Evolutionary conservation across 441 rosid species (phyloP), one percentile per base, ranked within the genome.

Genomic region (Gossypium armourianum): DNA sequence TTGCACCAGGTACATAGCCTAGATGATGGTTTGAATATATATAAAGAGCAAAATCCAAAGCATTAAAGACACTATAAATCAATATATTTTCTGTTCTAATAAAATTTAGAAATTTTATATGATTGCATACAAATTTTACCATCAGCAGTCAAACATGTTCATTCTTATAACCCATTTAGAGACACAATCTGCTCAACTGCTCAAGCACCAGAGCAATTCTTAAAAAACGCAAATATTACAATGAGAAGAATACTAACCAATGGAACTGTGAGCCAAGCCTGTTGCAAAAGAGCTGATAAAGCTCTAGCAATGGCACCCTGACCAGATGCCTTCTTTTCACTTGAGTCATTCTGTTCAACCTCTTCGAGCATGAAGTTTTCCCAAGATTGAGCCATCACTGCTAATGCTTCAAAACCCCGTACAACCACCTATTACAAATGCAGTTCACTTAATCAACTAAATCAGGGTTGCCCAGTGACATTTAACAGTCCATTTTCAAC

Each of bases 381-480:
- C 89, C 92, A 90, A 75, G 88, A 86, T 73, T 80, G 82, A 70
- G 94, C 82, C 85, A 88, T 81, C 74, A 84, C 82, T 67, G 92
- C 91, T 73, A 90, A 72, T 56, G 91, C 74, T 75, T 88, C 91
- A 82, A 90, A 85, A 76, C 96, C 89, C 58, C 75, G 75, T 74
- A 85, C 84, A 80, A 85, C 86, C 75, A 87, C 92, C 97, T 92
- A 74, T 43, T 26, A 74, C 5, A 64, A 70, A 75, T 68, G 57
- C 15, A 57, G 63, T 32, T 73, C 20, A 74, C 56, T 19, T 49
- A 26, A 63, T 62, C 8, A 62, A 17, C 16, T 32, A 52, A 55
- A 47, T 29, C 13, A 60, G 47, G 3, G 32, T 73, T 23, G 47
- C 20, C 17, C 66, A 61, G 13, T 6, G 47, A 69, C 57, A 59